phyloP scores from a whole-genome alignment of 2,329 filamentous ascomycete species.

The Alternaria longipes region DNA sequence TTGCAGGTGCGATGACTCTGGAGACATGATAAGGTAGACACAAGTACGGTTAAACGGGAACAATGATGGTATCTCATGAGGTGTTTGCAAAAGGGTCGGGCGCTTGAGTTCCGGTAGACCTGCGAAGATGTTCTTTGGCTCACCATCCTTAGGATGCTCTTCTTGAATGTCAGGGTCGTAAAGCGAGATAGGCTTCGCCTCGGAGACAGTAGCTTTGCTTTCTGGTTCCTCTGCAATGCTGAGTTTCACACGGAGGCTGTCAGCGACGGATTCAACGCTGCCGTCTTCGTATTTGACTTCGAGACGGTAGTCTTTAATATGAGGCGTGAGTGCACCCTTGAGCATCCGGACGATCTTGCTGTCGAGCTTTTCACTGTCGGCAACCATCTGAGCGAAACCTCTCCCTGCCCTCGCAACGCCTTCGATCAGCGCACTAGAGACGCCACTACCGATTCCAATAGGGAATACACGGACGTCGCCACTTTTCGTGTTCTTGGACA shows the following conservation, averaged over 20 bases:
- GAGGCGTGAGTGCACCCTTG: constrained; percentile 15
- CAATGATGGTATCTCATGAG: constrained; percentile 3
- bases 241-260: constrained; percentile 2
- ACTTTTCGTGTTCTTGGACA: not conserved
- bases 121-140: not conserved
- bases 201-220: not conserved
- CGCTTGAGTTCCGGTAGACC: constrained; percentile 6
- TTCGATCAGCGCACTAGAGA: constrained; percentile 12
- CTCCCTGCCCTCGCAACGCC: constrained; percentile 12
- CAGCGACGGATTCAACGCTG: constrained; percentile 7
- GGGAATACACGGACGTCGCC: constrained; percentile 12
- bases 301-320: constrained; percentile 12
- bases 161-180: not conserved
- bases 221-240: not conserved
- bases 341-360: constrained; percentile 17
- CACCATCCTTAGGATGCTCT: constrained; percentile 4
- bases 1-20: constrained; percentile 4
- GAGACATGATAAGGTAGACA: constrained; percentile 12
- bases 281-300: constrained; percentile 16
- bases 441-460: constrained; percentile 9
- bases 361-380: constrained; percentile 10
- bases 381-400: constrained; percentile 16
- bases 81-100: constrained; percentile 5
- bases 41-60: constrained; percentile 13
- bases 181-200: constrained; percentile 1